These are phyloP conservation scores for Plasmodium malariae DNA, from an alignment of 169 alveolate genomes.

Conservation along the genomic window DNA sequence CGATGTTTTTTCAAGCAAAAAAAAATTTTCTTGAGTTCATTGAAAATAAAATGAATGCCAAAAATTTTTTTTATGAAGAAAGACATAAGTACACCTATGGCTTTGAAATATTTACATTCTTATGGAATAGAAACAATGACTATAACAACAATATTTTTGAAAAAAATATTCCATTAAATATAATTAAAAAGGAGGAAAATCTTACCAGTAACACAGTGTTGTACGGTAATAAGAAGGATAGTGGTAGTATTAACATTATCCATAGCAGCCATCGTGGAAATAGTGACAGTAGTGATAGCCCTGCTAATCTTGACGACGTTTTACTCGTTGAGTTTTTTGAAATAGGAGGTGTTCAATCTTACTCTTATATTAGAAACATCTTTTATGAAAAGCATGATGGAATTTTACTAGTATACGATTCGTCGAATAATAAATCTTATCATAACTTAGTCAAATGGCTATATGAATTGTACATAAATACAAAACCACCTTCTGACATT, in stretches of 20 bases:
- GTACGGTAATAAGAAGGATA: background rate
- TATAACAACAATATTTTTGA: conserved; percentile 56
- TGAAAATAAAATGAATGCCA: conserved; percentile 44
- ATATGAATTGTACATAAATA: conserved; percentile 47
- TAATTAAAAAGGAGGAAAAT: background rate
- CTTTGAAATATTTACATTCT: conserved; percentile 42
- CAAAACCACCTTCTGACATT: conserved; percentile 59
- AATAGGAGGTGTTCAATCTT: conserved; percentile 71
- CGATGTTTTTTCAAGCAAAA: conserved; percentile 72
- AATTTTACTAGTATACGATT: conserved; percentile 54
- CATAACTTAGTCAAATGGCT: conserved; percentile 69
- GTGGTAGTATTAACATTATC: background rate
- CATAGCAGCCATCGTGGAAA: background rate
- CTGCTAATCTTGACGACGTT: background rate
- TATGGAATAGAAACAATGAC: conserved; percentile 49
- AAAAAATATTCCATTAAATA: conserved; percentile 53
- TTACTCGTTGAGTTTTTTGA: conserved; percentile 60
- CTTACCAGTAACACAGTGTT: background rate
- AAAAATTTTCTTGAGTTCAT: conserved; percentile 51
- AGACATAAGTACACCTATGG: conserved; percentile 74
- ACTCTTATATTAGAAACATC: conserved; percentile 58
- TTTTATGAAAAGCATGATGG: conserved; percentile 74
- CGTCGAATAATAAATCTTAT: conserved; percentile 67
- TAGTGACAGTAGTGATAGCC: background rate
- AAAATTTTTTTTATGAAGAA: conserved; percentile 33